Base-by-base conservation (phyloP, 1,284 basidiomycete genomes). In the Fistulina hepatica region DNA sequence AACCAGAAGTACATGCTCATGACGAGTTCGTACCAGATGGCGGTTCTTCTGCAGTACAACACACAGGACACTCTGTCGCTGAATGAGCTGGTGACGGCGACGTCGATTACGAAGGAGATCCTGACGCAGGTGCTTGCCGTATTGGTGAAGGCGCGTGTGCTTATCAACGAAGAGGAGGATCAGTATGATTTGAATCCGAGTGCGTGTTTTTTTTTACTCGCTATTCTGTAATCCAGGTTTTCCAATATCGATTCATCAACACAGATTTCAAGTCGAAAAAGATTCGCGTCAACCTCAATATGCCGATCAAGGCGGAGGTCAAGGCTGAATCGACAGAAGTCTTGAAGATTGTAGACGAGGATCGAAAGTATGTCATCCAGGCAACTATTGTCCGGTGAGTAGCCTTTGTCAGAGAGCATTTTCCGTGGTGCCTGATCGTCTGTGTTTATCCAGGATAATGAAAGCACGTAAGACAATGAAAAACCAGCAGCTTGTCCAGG, bases 391-490 rank as follows among this genome's bases (percentile, higher is more conserved):
- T 98, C 36, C 83, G 90, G 82, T 89, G 56, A 27, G 77, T 56
- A 32, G 17, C 34, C 10, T 52, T 41, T 13, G 24, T 19, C n/a
- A n/a, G n/a, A n/a, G n/a, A n/a, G n/a, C n/a, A n/a, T n/a, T n/a
- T n/a, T n/a, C n/a, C n/a, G n/a, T n/a, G n/a, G n/a, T n/a, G n/a
- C n/a, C n/a, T n/a, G n/a, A n/a, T n/a, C n/a, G n/a, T n/a, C n/a
- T n/a, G n/a, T n/a, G n/a, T n/a, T n/a, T n/a, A n/a, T 40, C 5
- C 51, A 88, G 92, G 41, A 88, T 97, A 58, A 97, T 97, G 94
- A 97, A 97, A 65, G 90, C 91, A 19, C 77, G 94, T 40, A 94
- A 95, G 77, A 90, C 86, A 43, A 84, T 97, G 81, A 94, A 94
- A 69, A 95, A 97, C 63, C 88, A 93, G 58, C 73, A 79, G 1